Conservation (phyloP, 164 flowering plant genomes). For the Hamamelis virginiana region DNA sequence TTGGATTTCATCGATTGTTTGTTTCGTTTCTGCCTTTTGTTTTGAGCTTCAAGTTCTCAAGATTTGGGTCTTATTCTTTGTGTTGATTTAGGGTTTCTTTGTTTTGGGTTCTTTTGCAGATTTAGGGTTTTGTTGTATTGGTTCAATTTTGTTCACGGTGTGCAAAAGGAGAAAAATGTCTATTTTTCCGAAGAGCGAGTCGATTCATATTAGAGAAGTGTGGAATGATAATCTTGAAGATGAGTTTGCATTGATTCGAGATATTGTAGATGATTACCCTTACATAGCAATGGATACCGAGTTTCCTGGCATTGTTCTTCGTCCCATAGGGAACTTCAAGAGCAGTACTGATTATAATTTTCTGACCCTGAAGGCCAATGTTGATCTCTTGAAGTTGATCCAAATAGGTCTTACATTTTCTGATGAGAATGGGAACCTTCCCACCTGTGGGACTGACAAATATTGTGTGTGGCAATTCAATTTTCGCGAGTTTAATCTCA, state of each 20-base stretch:
- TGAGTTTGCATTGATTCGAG: conserved; percentile 41
- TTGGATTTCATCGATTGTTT: background rate
- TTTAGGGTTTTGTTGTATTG: no score
- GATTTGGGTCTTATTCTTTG: no score
- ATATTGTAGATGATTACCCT: conserved; percentile 47
- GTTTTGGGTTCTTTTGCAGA: no score
- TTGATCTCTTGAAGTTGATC: conserved; percentile 45
- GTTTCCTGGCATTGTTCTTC: conserved; percentile 43
- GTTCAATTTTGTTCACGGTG: no score
- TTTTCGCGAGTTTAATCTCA: conserved; percentile 43
- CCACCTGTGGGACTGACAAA: conserved; percentile 41
- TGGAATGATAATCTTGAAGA: conserved; percentile 45
- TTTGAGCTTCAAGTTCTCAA: no score
- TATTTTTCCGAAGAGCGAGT: conserved; percentile 28
- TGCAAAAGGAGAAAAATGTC: conserved; percentile 17
- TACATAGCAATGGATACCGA: conserved; percentile 55
- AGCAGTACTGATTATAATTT: conserved; percentile 31
- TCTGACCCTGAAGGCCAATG: conserved; percentile 44
- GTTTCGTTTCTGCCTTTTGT: background rate
- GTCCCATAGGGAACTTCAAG: conserved; percentile 33
- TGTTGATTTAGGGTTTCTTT: no score
- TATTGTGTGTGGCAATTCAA: conserved; percentile 53
- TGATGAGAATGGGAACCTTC: conserved; percentile 45
- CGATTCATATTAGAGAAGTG: conserved; percentile 48
- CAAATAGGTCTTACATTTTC: conserved; percentile 57